Conservation (phyloP, 371 early-diverging fungal species). For the Syncephalastrum sp. region DNA sequence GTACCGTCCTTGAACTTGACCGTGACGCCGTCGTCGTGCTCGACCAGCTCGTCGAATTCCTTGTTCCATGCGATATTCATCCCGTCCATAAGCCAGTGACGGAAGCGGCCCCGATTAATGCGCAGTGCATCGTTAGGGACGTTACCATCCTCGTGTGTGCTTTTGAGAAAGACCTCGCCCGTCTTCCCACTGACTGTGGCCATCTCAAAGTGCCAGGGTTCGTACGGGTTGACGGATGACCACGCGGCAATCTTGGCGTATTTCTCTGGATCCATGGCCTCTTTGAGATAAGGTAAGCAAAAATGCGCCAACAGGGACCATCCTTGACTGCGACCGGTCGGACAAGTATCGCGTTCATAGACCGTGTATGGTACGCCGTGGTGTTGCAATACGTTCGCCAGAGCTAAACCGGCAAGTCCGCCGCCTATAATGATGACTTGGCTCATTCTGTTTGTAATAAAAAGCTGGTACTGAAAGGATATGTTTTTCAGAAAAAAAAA, state of each 20-base stretch:
- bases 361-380: slow-evolving; percentile 19
- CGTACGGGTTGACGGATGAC: slow-evolving; percentile 10
- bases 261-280: slow-evolving; percentile 4
- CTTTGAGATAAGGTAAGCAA: slow-evolving; percentile 6
- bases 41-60: slow-evolving; percentile 1
- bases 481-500: no score
- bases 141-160: background rate
- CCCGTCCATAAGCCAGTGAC: slow-evolving; percentile 15
- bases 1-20: slow-evolving; percentile 28
- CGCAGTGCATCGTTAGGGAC: slow-evolving; percentile 8
- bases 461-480: no score
- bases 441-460: no score
- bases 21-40: slow-evolving; percentile 13
- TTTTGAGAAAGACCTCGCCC: slow-evolving; percentile 3
- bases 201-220: slow-evolving; percentile 5
- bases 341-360: slow-evolving; percentile 23
- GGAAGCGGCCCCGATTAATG: slow-evolving; percentile 19
- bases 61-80: slow-evolving; percentile 21
- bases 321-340: slow-evolving; percentile 19
- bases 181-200: slow-evolving; percentile 9
- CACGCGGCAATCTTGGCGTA: slow-evolving; percentile 3
- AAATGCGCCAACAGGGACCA: slow-evolving; percentile 21
- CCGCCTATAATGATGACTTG: slow-evolving; percentile 29
- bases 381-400: slow-evolving; percentile 20
- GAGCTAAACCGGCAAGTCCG: slow-evolving; percentile 28